These are phyloP conservation scores for Cystobasidium tubakii DNA, from an alignment of 768 basidiomycete species.

Conservation along the genomic window DNA sequence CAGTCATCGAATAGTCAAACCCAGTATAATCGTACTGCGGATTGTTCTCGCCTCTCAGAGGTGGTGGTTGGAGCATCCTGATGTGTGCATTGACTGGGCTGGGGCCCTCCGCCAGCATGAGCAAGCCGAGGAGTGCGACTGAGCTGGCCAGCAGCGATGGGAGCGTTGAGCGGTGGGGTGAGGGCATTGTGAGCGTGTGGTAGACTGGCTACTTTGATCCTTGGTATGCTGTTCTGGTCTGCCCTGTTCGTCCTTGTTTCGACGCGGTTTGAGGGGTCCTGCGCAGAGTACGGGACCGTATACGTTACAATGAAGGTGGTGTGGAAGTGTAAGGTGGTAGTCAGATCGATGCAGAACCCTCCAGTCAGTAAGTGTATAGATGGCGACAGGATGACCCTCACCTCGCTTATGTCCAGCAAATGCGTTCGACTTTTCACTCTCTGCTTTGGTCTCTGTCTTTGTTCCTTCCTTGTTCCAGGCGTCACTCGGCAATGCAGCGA, in stretches of 20 bases:
- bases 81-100: slow-evolving; percentile 28
- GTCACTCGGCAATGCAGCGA: neutral
- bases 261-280: too few relatives aligned
- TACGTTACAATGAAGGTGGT: too few relatives aligned
- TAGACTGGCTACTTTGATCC: neutral
- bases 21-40: neutral
- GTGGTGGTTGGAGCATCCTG: neutral
- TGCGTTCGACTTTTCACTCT: neutral
- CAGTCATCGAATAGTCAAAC: slow-evolving; percentile 18
- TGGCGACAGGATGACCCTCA: too few relatives aligned
- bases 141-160: slow-evolving; percentile 13
- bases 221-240: neutral
- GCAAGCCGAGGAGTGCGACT: neutral
- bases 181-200: neutral
- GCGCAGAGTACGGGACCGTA: too few relatives aligned
- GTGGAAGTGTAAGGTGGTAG: neutral
- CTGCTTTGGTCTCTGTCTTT: neutral
- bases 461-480: too few relatives aligned
- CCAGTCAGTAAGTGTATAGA: too few relatives aligned
- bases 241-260: neutral
- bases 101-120: neutral
- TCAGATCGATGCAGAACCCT: neutral
- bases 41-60: slow-evolving; percentile 7
- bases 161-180: neutral
- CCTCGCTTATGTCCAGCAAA: neutral